Percentiles rank a stretch among this genome's conserved stretches.
These are phyloP conservation scores for Astragalus membranaceus DNA, from an alignment of 306 rosid genomes.

Conservation along the genomic window DNA sequence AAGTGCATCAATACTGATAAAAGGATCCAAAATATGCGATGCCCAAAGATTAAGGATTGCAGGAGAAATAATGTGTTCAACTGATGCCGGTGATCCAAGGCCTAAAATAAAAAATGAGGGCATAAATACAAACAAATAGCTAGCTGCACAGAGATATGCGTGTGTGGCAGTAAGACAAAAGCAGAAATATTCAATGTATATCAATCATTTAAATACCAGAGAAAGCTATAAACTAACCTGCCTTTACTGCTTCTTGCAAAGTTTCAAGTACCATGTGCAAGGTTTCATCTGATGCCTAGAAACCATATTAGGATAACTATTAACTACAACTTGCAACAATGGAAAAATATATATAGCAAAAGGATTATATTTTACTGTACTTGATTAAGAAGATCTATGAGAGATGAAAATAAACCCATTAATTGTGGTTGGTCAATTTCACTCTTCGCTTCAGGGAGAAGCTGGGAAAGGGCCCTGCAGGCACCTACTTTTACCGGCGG, in stretches of 20 bases:
- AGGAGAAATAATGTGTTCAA: conserved; percentile 77
- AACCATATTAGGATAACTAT: conserved; percentile 26
- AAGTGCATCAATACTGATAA: conserved; percentile 81
- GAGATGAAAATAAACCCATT: conserved; percentile 75
- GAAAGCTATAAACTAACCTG: conserved; percentile 42
- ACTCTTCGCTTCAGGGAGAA: conserved; percentile 72
- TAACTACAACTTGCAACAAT: conserved; percentile 19
- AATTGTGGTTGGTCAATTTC: conserved; percentile 55
- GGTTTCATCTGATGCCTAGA: conserved; percentile 88
- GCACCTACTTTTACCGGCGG: conserved; percentile 93
- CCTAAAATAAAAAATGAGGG: conserved; percentile 38
- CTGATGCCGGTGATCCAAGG: conserved; percentile 45
- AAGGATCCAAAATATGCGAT: conserved; percentile 82
- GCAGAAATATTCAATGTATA: neutral
- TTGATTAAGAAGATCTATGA: conserved; percentile 73
- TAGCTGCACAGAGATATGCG: neutral
- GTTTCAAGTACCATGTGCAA: conserved; percentile 93
- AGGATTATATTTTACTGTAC: conserved; percentile 29
- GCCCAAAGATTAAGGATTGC: conserved; percentile 83
- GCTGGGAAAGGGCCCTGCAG: conserved; percentile 80
- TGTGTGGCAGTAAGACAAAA: neutral
- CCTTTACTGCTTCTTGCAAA: conserved; percentile 61
- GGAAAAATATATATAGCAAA: conserved; percentile 9
- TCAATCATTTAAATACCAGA: neutral
- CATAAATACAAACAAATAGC: conserved; percentile 13